Evolutionary conservation across 345 rosid genomes (phyloP), one percentile per base, ranked within the genome.

Genomic region (Aurinia saxatilis): DNA sequence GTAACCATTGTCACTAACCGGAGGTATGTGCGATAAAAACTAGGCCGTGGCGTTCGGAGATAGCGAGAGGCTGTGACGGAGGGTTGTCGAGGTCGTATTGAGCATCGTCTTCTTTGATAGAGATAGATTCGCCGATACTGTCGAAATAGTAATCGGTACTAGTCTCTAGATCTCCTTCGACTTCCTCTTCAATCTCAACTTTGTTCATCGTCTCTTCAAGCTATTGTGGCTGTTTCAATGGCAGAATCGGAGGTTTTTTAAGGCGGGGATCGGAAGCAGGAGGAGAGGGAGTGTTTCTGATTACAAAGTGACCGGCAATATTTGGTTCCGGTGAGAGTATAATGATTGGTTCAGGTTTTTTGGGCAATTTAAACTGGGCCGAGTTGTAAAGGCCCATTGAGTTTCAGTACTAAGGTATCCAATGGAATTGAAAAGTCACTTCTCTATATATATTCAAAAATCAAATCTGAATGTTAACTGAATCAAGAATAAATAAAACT

Each of bases 21-120:
- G 81, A 80, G 21, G 92, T 60, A 75, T 90, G 84, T 15, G 90
- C 97, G 40, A 87, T 65, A 52, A 93, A 87, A 50, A 85, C 57
- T 37, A 87, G 67, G 42, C 62, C 75, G 60, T 41, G 78, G 50
- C 48, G 66, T 45, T 83, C 75, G 55, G 97, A 82, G 72, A 87
- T 66, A 49, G 91, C 90, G 31, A 93, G 87, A 44, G 97, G 87
- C 57, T 73, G 84, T 38, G 84, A 68, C 1, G 99, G 97, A 71
- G 86, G 82, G 57, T 46, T 75, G 25, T 68, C 74, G 21, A 70
- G 67, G 45, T 80, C 75, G 79, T 75, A 89, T 19, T 25, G 54
- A 47, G 82, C 46, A 50, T 75, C 70, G 3, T 60, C 19, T 14
- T 73, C 46, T 31, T 45, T 67, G 72, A 92, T 60, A 21, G 70